phyloP scores from a whole-genome alignment of 1,284 basidiomycete species.

The Cerrena zonata region DNA sequence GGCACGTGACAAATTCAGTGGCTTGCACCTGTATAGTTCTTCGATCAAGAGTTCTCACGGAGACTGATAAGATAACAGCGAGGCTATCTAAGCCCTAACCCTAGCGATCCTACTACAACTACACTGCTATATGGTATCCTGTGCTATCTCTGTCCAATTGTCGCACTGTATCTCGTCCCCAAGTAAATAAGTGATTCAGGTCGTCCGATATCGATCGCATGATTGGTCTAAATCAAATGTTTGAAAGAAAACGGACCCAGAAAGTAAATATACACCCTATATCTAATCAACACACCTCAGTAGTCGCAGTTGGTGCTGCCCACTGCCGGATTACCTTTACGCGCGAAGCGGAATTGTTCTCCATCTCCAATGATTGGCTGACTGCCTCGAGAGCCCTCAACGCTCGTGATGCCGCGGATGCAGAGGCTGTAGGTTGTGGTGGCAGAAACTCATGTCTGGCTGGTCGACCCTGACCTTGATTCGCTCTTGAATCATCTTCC shows the following conservation, averaged over 20 bases:
- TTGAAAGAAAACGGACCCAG: slow-evolving; percentile 13
- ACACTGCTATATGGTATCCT: too few species aligned
- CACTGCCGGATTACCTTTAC: slow-evolving; percentile 5
- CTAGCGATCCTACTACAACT: neutral
- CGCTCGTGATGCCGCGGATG: neutral
- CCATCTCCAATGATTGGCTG: too few species aligned
- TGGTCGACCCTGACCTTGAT: neutral
- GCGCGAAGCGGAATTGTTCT: neutral
- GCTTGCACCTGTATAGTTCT: slow-evolving; percentile 43
- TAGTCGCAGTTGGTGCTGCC: neutral
- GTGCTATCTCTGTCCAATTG: too few species aligned
- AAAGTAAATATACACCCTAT: neutral
- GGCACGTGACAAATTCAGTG: slow-evolving; percentile 27
- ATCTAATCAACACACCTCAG: slow-evolving; percentile 3
- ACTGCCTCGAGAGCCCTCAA: too few species aligned
- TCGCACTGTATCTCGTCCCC: too few species aligned
- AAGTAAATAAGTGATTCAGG: too few species aligned
- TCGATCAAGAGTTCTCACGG: neutral
- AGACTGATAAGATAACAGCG: neutral
- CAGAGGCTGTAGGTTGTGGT: neutral
- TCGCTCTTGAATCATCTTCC: slow-evolving; percentile 33
- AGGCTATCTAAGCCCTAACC: neutral
- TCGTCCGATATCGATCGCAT: too few species aligned
- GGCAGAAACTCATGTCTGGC: neutral
- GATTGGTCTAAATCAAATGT: slow-evolving; percentile 9